A percentile compares a stretch with the other conserved stretches of the same genome.
These are phyloP conservation scores for Candida ulmi DNA, from an alignment of 805 yeast genomes.

Conservation along the genomic window DNA sequence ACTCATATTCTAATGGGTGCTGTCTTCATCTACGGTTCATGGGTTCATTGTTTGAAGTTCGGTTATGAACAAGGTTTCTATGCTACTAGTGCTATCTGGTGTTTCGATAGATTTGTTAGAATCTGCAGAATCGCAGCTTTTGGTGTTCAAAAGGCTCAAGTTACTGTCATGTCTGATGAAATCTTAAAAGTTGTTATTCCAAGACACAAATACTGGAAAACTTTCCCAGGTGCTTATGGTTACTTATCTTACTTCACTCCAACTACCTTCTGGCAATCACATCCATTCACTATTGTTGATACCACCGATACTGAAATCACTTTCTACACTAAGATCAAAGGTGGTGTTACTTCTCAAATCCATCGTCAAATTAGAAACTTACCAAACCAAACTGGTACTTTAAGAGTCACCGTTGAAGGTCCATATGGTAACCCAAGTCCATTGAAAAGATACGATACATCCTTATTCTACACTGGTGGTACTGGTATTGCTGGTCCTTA, in stretches of 20 bases:
- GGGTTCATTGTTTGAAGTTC: slow-evolving; percentile 48
- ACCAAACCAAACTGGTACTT: slow-evolving; percentile 19
- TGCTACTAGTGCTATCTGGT: slow-evolving; percentile 36
- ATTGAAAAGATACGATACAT: slow-evolving; percentile 32
- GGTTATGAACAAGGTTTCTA: slow-evolving; percentile 44
- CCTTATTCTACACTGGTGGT: slow-evolving; percentile 44
- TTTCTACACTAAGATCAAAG: slow-evolving; percentile 45
- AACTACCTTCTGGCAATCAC: slow-evolving; percentile 59
- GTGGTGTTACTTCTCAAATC: slow-evolving; percentile 38
- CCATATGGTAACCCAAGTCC: slow-evolving; percentile 48
- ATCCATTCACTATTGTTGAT: slow-evolving; percentile 62
- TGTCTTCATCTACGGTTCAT: slow-evolving; percentile 45
- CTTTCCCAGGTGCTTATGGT: slow-evolving; percentile 52
- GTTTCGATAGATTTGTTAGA: slow-evolving; percentile 45
- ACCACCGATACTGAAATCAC: slow-evolving; percentile 33
- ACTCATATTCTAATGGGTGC: slow-evolving; percentile 52
- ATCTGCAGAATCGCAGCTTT: slow-evolving; percentile 16
- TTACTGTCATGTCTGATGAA: slow-evolving; percentile 31
- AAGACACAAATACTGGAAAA: slow-evolving; percentile 42
- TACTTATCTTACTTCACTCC: slow-evolving; percentile 52
- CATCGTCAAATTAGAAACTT: slow-evolving; percentile 23
- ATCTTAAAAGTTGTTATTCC: slow-evolving; percentile 34
- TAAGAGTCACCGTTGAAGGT: slow-evolving; percentile 50
- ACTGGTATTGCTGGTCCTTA: slow-evolving; percentile 48
- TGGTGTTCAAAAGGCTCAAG: slow-evolving; percentile 20